These are phyloP conservation scores for Pleurotus cornucopiae DNA, from an alignment of 768 basidiomycete species.

Conservation along the genomic window DNA sequence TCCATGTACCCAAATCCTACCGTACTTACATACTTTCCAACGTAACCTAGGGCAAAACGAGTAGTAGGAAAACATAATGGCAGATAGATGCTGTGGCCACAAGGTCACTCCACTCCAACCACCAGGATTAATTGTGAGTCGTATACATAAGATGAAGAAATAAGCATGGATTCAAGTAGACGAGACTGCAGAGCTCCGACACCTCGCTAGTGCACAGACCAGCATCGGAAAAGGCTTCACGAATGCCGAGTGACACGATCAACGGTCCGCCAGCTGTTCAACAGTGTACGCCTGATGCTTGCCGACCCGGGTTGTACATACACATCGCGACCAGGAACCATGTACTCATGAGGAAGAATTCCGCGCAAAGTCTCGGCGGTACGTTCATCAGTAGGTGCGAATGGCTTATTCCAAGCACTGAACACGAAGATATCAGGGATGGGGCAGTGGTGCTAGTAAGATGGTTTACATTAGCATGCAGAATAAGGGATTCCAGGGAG, in stretches of 20 bases:
- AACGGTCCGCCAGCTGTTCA: constrained; percentile 38
- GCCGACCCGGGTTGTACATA: constrained; percentile 25
- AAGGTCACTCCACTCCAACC: too few species aligned
- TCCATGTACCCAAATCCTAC: too few species aligned
- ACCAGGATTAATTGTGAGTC: too few species aligned
- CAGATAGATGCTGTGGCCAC: too few species aligned
- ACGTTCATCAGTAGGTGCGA: constrained; percentile 60
- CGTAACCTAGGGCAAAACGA: too few species aligned
- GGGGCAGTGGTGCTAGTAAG: constrained; percentile 45
- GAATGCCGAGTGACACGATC: constrained; percentile 24
- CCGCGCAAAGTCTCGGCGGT: constrained; percentile 49
- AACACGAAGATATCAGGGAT: constrained; percentile 54
- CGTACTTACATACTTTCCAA: too few species aligned
- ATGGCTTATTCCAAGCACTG: constrained; percentile 60
- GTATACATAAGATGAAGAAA: too few species aligned
- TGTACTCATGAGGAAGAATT: constrained; percentile 31
- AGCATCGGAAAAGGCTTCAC: not conserved
- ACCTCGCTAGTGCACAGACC: not conserved
- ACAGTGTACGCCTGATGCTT: constrained; percentile 33
- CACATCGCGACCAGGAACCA: constrained; percentile 19
- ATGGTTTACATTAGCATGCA: constrained; percentile 9
- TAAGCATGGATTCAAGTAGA: too few species aligned
- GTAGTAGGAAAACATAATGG: too few species aligned
- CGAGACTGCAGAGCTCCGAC: too few species aligned
- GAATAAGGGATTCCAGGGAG: not conserved